These are phyloP conservation scores for Monilinia vaccinii-corymbosi DNA, from an alignment of 2,329 filamentous ascomycete species.

Conservation along the genomic window DNA sequence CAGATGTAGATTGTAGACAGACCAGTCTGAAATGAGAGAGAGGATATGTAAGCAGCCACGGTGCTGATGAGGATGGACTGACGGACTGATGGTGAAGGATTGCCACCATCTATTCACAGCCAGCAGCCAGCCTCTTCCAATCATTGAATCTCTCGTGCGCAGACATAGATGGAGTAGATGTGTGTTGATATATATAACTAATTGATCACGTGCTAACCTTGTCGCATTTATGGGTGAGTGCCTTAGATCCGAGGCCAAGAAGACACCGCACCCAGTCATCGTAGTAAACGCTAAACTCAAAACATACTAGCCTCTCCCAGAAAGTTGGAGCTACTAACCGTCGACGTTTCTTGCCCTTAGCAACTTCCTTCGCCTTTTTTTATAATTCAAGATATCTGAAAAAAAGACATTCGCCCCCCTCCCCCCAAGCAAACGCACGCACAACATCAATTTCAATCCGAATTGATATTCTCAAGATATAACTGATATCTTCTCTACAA, in stretches of 20 bases:
- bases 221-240: too few relatives aligned
- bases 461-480: background rate
- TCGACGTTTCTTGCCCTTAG: conserved; percentile 5
- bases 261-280: background rate
- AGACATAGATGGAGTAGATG: too few relatives aligned
- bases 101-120: too few relatives aligned
- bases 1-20: background rate
- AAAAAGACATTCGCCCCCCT: background rate
- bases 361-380: conserved; percentile 6
- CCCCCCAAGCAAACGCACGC: background rate
- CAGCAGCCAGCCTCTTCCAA: too few relatives aligned
- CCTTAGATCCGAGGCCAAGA: too few relatives aligned
- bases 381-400: conserved; percentile 1
- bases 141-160: too few relatives aligned
- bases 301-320: background rate
- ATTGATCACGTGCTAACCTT: too few relatives aligned
- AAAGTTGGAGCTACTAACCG: background rate
- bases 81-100: too few relatives aligned
- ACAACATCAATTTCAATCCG: background rate
- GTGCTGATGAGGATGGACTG: too few relatives aligned
- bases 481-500: background rate
- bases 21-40: too few relatives aligned
- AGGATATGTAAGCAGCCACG: too few relatives aligned
- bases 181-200: too few relatives aligned
- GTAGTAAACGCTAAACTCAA: background rate